A percentile compares a stretch with the other conserved stretches of the same genome.
Conservation (phyloP, 2,329 filamentous ascomycete genomes). For the Aspergillus neotritici region DNA sequence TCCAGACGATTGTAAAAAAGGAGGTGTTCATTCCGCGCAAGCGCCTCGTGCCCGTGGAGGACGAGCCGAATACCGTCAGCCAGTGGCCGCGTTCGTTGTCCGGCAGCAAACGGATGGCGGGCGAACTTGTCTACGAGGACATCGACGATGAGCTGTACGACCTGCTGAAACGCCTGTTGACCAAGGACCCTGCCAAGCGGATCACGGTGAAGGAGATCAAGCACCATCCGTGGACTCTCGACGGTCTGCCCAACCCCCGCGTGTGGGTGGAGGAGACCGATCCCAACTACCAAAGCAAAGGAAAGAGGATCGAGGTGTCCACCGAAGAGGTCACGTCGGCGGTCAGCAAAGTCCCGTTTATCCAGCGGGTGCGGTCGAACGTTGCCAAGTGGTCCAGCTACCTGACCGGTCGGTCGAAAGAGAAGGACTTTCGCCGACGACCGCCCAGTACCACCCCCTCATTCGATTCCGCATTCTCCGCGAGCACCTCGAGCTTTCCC, state of each 20-base stretch:
- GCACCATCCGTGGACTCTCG: slow-evolving; percentile 83
- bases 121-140: slow-evolving; percentile 77
- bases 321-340: slow-evolving; percentile 83
- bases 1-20: slow-evolving; percentile 82
- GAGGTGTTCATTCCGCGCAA: slow-evolving; percentile 83
- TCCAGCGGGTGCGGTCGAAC: slow-evolving; percentile 76
- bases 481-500: slow-evolving; percentile 51
- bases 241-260: slow-evolving; percentile 66
- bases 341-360: slow-evolving; percentile 80
- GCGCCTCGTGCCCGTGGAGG: slow-evolving; percentile 67
- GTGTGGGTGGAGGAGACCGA: slow-evolving; percentile 94
- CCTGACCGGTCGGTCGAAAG: slow-evolving; percentile 39
- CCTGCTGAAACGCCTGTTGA: slow-evolving; percentile 70
- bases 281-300: slow-evolving; percentile 68
- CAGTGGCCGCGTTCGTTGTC: slow-evolving; percentile 49
- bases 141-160: slow-evolving; percentile 76
- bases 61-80: slow-evolving; percentile 40
- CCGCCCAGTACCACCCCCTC: slow-evolving; percentile 50
- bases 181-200: slow-evolving; percentile 81
- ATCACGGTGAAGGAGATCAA: slow-evolving; percentile 91
- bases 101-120: slow-evolving; percentile 67
- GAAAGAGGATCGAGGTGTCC: slow-evolving; percentile 85
- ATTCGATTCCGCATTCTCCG: slow-evolving; percentile 51
- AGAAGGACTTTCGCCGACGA: slow-evolving; percentile 44
- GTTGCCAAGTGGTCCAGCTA: slow-evolving; percentile 63